Evolutionary conservation across 1,139 yeast genomes (phyloP), one percentile per base, ranked within the genome.

Genomic region (Blastobotrys raffinosifermentans): DNA sequence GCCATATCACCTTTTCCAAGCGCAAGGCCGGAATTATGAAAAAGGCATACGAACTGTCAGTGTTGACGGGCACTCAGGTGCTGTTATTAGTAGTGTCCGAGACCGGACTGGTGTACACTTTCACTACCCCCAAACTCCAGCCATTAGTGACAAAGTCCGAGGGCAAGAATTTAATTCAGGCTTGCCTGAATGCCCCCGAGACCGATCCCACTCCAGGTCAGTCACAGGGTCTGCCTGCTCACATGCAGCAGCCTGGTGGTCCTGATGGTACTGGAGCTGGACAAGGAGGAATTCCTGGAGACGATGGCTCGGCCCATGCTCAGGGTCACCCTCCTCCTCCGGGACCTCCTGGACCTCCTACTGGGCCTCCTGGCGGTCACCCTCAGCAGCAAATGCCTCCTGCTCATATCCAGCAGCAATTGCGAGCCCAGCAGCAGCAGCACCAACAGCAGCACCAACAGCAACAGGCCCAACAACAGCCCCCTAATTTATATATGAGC

Each of bases 1-100:
- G 98, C 58, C 98, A 91, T 65, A 91, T 91, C 53, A 91, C 98
- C 19, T 91, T 91, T 56, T 85, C 96, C 38, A 91, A 91, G 69
- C 83, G 98, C 64, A 89, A 91, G 66, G 97, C 96, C 30, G 98
- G 98, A 48, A 91, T 91, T 55, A 91, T 91, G 98, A 91, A 91
- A 67, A 67, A 91, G 69, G 98, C 98, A 13, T 91, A 91, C 65
- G 98, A 91, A 62, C 73, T 91, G 50, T 81, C 94, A 18, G 97
- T 93, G 35, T 73, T 91, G 52, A 91, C 98, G 7, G 98, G 98
- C 36, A 91, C 97, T 29, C 98, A 91, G 64, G 97, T 91, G 23
- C 72, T 91, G 49, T 69, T 91, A 44, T 74, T 91, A 52, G 98
- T 93, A 43, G 97, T 91, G 29, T 82, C 94, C 37, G 98, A 91